A percentile compares a stretch with the other conserved stretches of the same genome.
These are phyloP conservation scores for Herpetomonas samuelpessoai DNA, from an alignment of 208 protist genomes.

Conservation along the genomic window DNA sequence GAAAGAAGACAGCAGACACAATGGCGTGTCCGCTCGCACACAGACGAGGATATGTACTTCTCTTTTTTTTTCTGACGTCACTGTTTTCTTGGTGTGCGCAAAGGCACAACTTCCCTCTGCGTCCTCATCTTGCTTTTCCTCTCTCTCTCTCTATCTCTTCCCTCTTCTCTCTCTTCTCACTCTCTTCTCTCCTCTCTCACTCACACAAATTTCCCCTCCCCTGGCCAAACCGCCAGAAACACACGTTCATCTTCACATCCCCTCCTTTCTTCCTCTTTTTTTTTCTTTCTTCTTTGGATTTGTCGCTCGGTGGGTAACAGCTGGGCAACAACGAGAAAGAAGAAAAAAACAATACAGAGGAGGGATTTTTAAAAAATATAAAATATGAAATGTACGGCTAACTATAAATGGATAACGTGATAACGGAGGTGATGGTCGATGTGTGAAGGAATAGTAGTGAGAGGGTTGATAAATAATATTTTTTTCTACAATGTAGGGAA, in stretches of 20 bases:
- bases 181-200: constrained; percentile 8
- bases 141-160: constrained; percentile 6
- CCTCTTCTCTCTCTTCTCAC: constrained; percentile 16
- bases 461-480: constrained; percentile 1
- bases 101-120: background rate
- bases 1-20: too few relatives aligned
- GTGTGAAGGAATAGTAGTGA: background rate
- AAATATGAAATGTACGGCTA: background rate
- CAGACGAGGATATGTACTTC: constrained; percentile 7
- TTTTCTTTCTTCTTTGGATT: too few relatives aligned
- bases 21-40: too few relatives aligned
- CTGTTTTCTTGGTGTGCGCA: too few relatives aligned
- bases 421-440: background rate
- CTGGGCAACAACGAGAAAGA: constrained; percentile 8
- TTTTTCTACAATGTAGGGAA: too few relatives aligned
- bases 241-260: too few relatives aligned
- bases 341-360: constrained; percentile 6
- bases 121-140: constrained; percentile 13
- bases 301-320: too few relatives aligned
- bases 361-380: constrained; percentile 2
- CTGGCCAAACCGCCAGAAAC: too few relatives aligned
- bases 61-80: constrained; percentile 9
- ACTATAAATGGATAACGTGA: background rate
- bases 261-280: too few relatives aligned
- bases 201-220: background rate